A percentile compares a stretch with the other conserved stretches of the same genome.
Evolutionary conservation across 2,329 filamentous ascomycete genomes (phyloP).

Genomic region (Paraconiothyrium sp.): DNA sequence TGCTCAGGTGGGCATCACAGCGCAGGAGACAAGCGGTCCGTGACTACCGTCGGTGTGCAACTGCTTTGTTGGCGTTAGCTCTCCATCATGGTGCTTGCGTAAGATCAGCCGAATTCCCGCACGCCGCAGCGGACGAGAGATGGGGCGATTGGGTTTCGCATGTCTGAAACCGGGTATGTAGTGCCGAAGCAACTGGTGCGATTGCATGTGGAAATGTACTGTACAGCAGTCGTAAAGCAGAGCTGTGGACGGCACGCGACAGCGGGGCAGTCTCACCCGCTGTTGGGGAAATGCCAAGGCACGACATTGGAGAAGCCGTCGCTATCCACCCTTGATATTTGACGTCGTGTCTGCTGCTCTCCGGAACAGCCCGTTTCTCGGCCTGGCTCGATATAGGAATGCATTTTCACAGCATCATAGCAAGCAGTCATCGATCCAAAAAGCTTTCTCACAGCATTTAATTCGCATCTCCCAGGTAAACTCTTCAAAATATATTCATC

Average conservation of each 20-base stretch:
- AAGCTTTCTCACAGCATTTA: slow-evolving; percentile 14
- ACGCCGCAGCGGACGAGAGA: background rate
- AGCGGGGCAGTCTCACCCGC: background rate
- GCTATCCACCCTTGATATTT: too few species aligned
- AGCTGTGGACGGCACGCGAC: background rate
- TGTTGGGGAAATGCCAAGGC: background rate
- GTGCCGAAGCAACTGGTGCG: background rate
- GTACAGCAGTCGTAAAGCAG: background rate
- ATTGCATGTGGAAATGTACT: background rate
- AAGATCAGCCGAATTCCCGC: background rate
- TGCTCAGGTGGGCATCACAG: background rate
- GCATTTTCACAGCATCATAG: background rate
- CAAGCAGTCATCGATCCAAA: background rate
- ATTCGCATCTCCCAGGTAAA: slow-evolving; percentile 15
- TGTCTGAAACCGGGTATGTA: background rate
- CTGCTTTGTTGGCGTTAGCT: background rate
- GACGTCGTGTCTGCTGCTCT: too few species aligned
- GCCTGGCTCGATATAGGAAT: background rate
- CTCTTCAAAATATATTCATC: slow-evolving; percentile 13
- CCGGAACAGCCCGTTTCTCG: too few species aligned
- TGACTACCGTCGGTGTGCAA: background rate
- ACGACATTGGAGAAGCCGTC: background rate
- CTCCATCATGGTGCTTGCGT: slow-evolving; percentile 7
- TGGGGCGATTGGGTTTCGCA: background rate
- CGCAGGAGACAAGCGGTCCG: background rate